A percentile compares a stretch with the other conserved stretches of the same genome.
These are phyloP conservation scores for Papiliotrema terrestris DNA, from an alignment of 1,284 basidiomycete species.

Conservation along the genomic window DNA sequence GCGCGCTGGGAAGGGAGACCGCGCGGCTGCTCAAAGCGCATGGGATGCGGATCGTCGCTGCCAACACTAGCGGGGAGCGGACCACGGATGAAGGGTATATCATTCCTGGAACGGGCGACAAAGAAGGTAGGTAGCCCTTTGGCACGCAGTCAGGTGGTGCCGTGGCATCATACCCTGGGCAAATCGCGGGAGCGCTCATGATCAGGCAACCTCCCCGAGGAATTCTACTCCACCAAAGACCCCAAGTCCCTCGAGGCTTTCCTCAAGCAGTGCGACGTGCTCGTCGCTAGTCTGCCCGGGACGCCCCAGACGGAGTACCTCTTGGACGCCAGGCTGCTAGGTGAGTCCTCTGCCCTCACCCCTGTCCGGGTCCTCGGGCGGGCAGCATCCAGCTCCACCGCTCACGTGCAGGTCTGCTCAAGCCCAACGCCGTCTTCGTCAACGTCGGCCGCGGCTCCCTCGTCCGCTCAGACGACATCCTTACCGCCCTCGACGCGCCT, in stretches of 20 bases:
- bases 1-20: conserved; percentile 43
- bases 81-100: conserved; percentile 32
- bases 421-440: conserved; percentile 32
- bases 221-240: conserved; percentile 41
- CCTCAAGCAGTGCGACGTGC: conserved; percentile 39
- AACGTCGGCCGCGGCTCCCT: conserved; percentile 49
- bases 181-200: too few species aligned
- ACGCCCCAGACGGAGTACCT: conserved; percentile 38
- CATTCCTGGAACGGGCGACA: conserved; percentile 7
- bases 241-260: conserved; percentile 33
- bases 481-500: conserved; percentile 28
- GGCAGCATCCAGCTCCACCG: background rate
- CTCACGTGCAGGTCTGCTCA: conserved; percentile 17
- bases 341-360: conserved; percentile 20
- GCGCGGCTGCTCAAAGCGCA: conserved; percentile 42
- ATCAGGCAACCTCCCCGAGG: conserved; percentile 40
- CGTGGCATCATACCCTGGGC: conserved; percentile 42
- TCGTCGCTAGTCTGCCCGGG: conserved; percentile 40
- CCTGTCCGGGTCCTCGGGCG: too few species aligned
- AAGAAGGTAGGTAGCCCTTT: conserved; percentile 3
- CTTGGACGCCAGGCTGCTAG: conserved; percentile 35
- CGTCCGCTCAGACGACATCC: conserved; percentile 30
- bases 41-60: conserved; percentile 42
- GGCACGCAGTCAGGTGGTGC: conserved; percentile 33
- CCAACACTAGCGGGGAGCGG: conserved; percentile 40